Conservation (phyloP, 2,329 filamentous ascomycete genomes). For the Phialocephala sp. region DNA sequence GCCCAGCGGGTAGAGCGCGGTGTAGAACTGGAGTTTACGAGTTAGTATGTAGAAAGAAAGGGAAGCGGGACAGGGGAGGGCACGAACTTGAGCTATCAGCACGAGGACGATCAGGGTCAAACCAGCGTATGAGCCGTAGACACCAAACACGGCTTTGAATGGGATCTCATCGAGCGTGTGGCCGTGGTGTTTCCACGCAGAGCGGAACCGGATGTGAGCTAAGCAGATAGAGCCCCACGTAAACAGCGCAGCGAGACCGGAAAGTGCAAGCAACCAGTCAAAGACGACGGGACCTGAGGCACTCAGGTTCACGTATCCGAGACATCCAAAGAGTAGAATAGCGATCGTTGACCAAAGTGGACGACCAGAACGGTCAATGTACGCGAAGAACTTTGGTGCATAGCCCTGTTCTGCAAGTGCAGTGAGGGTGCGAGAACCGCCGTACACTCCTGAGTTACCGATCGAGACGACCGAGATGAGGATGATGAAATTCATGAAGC, state of each 20-base stretch:
- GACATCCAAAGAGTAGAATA: conserved; percentile 58
- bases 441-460: conserved; percentile 90
- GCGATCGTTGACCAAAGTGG: conserved; percentile 63
- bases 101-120: conserved; percentile 69
- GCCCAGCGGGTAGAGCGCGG: conserved; percentile 60
- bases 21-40: conserved; percentile 49
- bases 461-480: conserved; percentile 88
- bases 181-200: conserved; percentile 64
- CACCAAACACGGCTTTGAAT: conserved; percentile 54
- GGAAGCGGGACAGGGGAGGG: not conserved
- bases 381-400: conserved; percentile 75
- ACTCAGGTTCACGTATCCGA: conserved; percentile 60
- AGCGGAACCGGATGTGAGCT: conserved; percentile 68
- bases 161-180: conserved; percentile 54
- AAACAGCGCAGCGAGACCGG: conserved; percentile 73
- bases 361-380: conserved; percentile 81
- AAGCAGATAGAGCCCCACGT: conserved; percentile 74
- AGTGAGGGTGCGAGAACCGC: conserved; percentile 85
- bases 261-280: conserved; percentile 71
- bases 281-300: conserved; percentile 54
- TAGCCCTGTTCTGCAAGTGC: conserved; percentile 87
- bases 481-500: conserved; percentile 91
- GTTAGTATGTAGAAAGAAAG: not conserved
- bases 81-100: conserved; percentile 57
- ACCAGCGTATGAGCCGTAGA: conserved; percentile 71